A percentile compares a stretch with the other conserved stretches of the same genome.
Conservation (phyloP, 768 basidiomycete species). For the Leccinum barrowsii region DNA sequence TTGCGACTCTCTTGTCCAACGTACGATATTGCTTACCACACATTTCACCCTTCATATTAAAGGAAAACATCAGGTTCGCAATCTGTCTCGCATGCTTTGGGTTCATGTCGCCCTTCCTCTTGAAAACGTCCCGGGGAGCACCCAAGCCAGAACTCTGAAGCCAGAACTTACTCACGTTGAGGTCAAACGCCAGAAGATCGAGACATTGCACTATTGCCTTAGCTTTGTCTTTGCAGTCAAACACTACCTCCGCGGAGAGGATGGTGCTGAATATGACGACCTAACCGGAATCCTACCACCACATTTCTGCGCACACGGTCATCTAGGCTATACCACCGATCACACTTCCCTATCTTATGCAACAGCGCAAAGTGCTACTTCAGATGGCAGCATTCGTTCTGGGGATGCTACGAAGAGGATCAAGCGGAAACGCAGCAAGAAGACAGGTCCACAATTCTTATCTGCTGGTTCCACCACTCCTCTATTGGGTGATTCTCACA, state of each 20-base stretch:
- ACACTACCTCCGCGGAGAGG: slow-evolving; percentile 84
- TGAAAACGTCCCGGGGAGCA: slow-evolving; percentile 39
- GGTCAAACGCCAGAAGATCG: slow-evolving; percentile 63
- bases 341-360: slow-evolving; percentile 40
- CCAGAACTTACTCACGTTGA: slow-evolving; percentile 47
- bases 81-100: slow-evolving; percentile 77
- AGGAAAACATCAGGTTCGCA: slow-evolving; percentile 48
- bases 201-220: slow-evolving; percentile 64
- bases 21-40: slow-evolving; percentile 28
- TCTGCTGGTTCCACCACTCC: slow-evolving; percentile 50
- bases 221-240: slow-evolving; percentile 68
- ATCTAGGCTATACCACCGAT: slow-evolving; percentile 38
- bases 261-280: slow-evolving; percentile 68
- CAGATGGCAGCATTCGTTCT: slow-evolving; percentile 27
- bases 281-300: slow-evolving; percentile 63
- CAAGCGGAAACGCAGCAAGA: slow-evolving; percentile 69
- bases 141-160: slow-evolving; percentile 51
- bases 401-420: slow-evolving; percentile 65
- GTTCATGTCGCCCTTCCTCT: slow-evolving; percentile 65
- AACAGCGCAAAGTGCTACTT: slow-evolving; percentile 30
- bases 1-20: slow-evolving; percentile 66
- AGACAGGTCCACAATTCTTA: slow-evolving; percentile 26
- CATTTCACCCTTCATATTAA: neutral
- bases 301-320: slow-evolving; percentile 50
- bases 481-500: slow-evolving; percentile 52